These are phyloP conservation scores for Sicyos edulis DNA, from an alignment of 306 rosid species.

Conservation along the genomic window DNA sequence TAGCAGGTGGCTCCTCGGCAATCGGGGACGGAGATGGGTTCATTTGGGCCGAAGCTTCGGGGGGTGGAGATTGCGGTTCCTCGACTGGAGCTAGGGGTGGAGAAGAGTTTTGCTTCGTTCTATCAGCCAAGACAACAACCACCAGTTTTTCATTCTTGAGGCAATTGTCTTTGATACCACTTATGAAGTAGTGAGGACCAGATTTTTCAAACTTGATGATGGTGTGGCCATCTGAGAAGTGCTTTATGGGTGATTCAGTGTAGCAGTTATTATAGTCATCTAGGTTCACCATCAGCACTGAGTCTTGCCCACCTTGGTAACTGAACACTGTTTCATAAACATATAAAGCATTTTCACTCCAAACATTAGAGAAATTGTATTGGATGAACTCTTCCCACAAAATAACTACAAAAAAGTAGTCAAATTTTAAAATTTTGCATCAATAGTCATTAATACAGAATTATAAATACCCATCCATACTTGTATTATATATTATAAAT, in stretches of 20 bases:
- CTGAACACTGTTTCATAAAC: constrained; percentile 51
- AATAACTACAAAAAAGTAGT: too few relatives aligned
- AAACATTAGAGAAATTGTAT: too few relatives aligned
- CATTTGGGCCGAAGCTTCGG: constrained; percentile 30
- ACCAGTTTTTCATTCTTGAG: constrained; percentile 67
- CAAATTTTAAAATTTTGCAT: too few relatives aligned
- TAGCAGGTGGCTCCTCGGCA: constrained; percentile 51
- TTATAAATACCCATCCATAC: too few relatives aligned
- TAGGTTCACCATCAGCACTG: constrained; percentile 54
- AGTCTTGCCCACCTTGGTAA: constrained; percentile 66
- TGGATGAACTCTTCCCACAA: too few relatives aligned
- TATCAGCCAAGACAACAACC: constrained; percentile 60
- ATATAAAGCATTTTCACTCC: neutral
- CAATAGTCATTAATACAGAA: too few relatives aligned
- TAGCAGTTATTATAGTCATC: constrained; percentile 68
- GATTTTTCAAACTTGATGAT: constrained; percentile 40
- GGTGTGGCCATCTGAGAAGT: constrained; percentile 65
- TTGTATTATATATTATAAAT: too few relatives aligned
- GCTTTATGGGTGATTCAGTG: constrained; percentile 35
- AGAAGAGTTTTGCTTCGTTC: constrained; percentile 41
- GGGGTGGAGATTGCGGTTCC: constrained; percentile 34
- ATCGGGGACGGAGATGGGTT: constrained; percentile 47
- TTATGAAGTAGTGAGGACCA: constrained; percentile 68
- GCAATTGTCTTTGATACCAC: constrained; percentile 74
- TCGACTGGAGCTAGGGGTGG: constrained; percentile 23